A percentile compares a stretch with the other conserved stretches of the same genome.
Evolutionary conservation across 2,329 filamentous ascomycete genomes (phyloP).

Genomic region (Verticillium tricorpus): DNA sequence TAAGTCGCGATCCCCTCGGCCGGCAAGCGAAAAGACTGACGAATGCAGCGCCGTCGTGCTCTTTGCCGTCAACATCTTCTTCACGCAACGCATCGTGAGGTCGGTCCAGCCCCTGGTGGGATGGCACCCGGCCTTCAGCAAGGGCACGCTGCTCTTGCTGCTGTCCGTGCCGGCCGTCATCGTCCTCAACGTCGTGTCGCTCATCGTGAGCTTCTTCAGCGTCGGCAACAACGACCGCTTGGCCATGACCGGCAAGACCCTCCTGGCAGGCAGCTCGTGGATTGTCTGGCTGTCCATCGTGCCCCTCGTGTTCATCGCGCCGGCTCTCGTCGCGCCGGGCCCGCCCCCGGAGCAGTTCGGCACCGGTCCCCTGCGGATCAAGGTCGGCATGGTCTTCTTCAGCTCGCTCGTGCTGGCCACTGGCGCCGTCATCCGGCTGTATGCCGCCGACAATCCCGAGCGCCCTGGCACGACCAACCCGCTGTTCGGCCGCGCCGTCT

Average conservation of each 20-base stretch:
- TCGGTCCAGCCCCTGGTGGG: slow-evolving; percentile 29
- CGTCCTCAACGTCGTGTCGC: slow-evolving; percentile 24
- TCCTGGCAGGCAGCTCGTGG: slow-evolving; percentile 16
- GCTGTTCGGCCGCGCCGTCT: slow-evolving; percentile 28
- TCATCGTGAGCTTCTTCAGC: slow-evolving; percentile 20
- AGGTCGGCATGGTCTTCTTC: slow-evolving; percentile 21
- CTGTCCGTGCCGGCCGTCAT: slow-evolving; percentile 22
- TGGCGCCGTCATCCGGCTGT: slow-evolving; percentile 18
- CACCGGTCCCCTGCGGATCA: slow-evolving; percentile 20
- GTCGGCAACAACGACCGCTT: slow-evolving; percentile 12
- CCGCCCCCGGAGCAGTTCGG: slow-evolving; percentile 27
- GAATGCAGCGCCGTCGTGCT: slow-evolving; percentile 23
- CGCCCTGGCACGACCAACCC: slow-evolving; percentile 16
- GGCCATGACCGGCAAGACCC: slow-evolving; percentile 6
- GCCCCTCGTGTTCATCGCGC: slow-evolving; percentile 17
- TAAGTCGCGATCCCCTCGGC: slow-evolving; percentile 6
- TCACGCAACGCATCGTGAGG: slow-evolving; percentile 32
- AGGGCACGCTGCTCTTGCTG: slow-evolving; percentile 16
- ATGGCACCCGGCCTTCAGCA: slow-evolving; percentile 24
- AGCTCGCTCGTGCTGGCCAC: slow-evolving; percentile 12
- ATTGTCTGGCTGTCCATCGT: slow-evolving; percentile 16
- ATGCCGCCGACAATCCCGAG: slow-evolving; percentile 19
- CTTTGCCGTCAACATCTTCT: slow-evolving; percentile 32
- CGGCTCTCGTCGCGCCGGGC: slow-evolving; percentile 19
- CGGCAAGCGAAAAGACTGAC: neutral